Evolutionary conservation across 495 filamentous ascomycete species (phyloP).

Genomic region (Pseudomonodictys pantanalensis): DNA sequence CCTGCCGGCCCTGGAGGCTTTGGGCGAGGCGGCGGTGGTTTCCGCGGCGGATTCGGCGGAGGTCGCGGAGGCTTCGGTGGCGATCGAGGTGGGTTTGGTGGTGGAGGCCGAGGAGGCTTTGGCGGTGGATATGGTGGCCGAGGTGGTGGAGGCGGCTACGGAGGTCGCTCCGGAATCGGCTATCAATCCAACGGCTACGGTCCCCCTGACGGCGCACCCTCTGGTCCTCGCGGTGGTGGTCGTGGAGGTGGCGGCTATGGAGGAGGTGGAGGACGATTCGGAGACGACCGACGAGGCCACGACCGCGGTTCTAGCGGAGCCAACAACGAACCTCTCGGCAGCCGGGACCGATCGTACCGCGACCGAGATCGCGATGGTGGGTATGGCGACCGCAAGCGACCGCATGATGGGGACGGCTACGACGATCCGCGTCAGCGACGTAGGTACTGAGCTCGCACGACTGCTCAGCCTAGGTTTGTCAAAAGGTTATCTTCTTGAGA

Average conservation of each 20-base stretch:
- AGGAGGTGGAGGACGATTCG: constrained; percentile 48
- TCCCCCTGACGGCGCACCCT: constrained; percentile 73
- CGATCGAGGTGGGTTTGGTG: constrained; percentile 41
- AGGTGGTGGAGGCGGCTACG: constrained; percentile 45
- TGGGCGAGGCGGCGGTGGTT: constrained; percentile 30
- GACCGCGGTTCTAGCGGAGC: constrained; percentile 56
- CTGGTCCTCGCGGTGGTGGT: constrained; percentile 65
- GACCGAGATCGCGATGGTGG: constrained; percentile 50
- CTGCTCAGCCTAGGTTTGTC: constrained; percentile 41
- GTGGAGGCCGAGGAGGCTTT: constrained; percentile 42
- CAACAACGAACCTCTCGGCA: constrained; percentile 65
- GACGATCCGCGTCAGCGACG: constrained; percentile 75
- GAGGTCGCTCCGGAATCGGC: constrained; percentile 37
- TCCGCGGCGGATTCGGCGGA: constrained; percentile 45
- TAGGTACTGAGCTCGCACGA: constrained; percentile 28
- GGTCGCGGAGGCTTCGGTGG: constrained; percentile 45
- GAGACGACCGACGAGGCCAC: constrained; percentile 58
- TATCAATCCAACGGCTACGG: constrained; percentile 47
- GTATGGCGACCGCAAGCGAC: constrained; percentile 62
- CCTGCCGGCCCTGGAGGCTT: constrained; percentile 60
- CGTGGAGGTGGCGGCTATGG: constrained; percentile 48
- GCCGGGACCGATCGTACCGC: constrained; percentile 44
- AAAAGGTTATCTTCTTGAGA: constrained; percentile 22
- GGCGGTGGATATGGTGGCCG: constrained; percentile 62
- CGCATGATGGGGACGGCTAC: constrained; percentile 59